Evolutionary conservation across 78 protist genomes (phyloP).

Genomic region (Chrysochromulina tobinii): DNA sequence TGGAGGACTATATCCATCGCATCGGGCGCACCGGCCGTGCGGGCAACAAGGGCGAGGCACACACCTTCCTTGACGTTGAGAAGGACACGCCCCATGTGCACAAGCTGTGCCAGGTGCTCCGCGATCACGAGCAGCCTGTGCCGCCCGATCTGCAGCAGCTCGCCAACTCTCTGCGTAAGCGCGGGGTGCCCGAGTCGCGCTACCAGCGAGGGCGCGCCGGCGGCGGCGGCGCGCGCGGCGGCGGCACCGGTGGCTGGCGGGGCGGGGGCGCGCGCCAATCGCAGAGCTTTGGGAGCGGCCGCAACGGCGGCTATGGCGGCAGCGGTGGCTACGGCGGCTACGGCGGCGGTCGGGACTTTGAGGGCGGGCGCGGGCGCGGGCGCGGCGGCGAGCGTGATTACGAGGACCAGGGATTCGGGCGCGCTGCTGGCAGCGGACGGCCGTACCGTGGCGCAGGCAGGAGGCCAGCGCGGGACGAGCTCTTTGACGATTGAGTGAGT

Average conservation of each 20-base stretch:
- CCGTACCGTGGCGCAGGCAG: too few species aligned
- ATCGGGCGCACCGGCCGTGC: constrained; percentile 76
- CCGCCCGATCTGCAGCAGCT: too few species aligned
- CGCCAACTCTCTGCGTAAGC: too few species aligned
- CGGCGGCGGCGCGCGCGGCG: neutral
- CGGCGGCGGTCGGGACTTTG: neutral
- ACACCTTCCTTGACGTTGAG: constrained; percentile 76
- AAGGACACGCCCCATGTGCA: constrained; percentile 55
- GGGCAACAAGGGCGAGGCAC: constrained; percentile 93
- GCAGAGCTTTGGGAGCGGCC: neutral
- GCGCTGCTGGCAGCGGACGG: too few species aligned
- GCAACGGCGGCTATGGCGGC: neutral
- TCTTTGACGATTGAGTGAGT: too few species aligned
- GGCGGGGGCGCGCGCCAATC: neutral
- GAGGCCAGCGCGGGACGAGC: too few species aligned
- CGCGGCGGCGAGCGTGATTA: neutral
- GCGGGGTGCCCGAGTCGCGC: too few species aligned
- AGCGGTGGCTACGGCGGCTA: neutral
- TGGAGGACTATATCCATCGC: constrained; percentile 70
- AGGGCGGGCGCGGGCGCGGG: neutral
- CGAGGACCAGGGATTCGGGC: too few species aligned
- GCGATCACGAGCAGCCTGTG: too few species aligned
- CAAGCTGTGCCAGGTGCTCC: neutral
- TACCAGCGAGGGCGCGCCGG: neutral
- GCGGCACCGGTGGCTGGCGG: neutral